Evolutionary conservation across 352 stramenopile genomes (phyloP).

Genomic region (Phytophthora europaea): DNA sequence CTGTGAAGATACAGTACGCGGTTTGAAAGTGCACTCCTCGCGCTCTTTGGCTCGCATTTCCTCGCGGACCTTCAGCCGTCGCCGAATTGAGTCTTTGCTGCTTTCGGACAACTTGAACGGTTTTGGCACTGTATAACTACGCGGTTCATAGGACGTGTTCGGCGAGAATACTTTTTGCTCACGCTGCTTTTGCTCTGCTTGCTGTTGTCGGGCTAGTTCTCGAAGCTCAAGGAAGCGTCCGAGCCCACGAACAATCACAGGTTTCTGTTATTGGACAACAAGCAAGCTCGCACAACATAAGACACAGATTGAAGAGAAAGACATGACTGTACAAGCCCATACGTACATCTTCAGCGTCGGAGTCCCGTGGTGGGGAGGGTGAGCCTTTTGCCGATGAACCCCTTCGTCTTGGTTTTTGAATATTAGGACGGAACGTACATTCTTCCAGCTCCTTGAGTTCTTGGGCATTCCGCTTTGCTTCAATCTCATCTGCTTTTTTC

Average conservation of each 20-base stretch:
- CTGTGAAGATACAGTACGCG: constrained; percentile 64
- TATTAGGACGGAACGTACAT: constrained; percentile 87
- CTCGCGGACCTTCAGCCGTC: constrained; percentile 52
- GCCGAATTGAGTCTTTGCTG: constrained; percentile 63
- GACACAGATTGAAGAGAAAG: neutral
- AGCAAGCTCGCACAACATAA: neutral
- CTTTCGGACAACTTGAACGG: constrained; percentile 78
- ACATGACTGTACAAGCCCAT: neutral
- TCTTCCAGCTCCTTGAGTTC: constrained; percentile 78
- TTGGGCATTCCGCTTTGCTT: constrained; percentile 64
- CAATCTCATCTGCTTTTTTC: constrained; percentile 64
- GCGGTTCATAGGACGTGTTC: constrained; percentile 67
- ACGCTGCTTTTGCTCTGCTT: constrained; percentile 68
- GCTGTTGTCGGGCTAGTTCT: constrained; percentile 74
- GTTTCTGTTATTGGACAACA: constrained; percentile 29
- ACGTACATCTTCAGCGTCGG: constrained; percentile 22
- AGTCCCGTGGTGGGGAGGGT: constrained; percentile 22
- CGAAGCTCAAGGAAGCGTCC: constrained; percentile 81
- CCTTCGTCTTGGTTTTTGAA: constrained; percentile 31
- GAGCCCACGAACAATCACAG: constrained; percentile 84
- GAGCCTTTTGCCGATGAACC: constrained; percentile 28
- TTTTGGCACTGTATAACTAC: constrained; percentile 79
- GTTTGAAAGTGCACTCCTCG: constrained; percentile 70
- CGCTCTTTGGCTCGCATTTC: constrained; percentile 65
- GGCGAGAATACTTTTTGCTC: constrained; percentile 73